Evolutionary conservation across 768 basidiomycete species (phyloP), one percentile per base, ranked within the genome.

Genomic region (Amanita pseudoporphyria): DNA sequence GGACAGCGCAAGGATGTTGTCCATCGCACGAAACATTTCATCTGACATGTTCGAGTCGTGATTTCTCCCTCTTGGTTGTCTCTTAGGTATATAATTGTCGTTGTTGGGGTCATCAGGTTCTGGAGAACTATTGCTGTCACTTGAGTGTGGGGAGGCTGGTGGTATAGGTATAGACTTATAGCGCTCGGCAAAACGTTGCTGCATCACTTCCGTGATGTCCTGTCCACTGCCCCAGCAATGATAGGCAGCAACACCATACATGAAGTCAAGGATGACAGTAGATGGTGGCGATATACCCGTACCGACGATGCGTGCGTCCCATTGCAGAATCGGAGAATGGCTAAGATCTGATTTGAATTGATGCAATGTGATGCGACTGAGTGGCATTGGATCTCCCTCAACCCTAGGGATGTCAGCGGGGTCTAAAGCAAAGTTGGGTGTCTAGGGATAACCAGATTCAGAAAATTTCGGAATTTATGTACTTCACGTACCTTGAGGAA

Each of bases 331-430:
- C 28, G 44, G 26, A 21, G 3, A 22, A 30, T 14, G 44, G 26
- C 2, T 30, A 19, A 9, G 10, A 19, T 38, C 30, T 28, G 35
- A 45, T 36, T 36, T 35, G 18, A 55, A 47, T 30, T 53, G 33
- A 39, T 55, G 54, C 24, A 51, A 45, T n/a, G 54, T 55, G 28
- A 53, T 55, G 43, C 52, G 54, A 55, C 36, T 55, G 9, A 47
- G 36, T 53, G 54, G 52, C 41, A 50, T 50, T 49, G 38, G 41
- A 53, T 30, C 54, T 45, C 13, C 22, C 41, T 50, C 52, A 40
- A 55, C 39, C 35, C 52, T 32, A 19, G 54, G 52, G 26, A 53
- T 55, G 43, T 53, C 52, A n/a, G n/a, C n/a, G n/a, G n/a, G n/a
- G n/a, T n/a, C n/a, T n/a, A n/a, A n/a, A n/a, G n/a, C n/a, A n/a